Conservation (phyloP, 2,329 filamentous ascomycete genomes). For the Fusarium pseudoanthophilum region DNA sequence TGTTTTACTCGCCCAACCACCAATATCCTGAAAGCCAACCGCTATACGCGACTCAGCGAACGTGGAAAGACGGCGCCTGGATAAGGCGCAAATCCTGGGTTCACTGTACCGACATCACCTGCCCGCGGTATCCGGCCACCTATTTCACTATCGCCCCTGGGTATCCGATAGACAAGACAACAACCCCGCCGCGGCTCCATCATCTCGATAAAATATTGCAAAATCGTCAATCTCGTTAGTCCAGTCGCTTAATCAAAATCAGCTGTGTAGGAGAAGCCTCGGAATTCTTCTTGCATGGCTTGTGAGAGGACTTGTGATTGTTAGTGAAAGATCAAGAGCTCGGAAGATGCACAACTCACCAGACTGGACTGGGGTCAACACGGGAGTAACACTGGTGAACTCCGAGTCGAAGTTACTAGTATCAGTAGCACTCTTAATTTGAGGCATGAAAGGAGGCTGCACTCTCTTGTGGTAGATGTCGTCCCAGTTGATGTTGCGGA, state of each 20-base stretch:
- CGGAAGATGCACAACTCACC: slow-evolving; percentile 69
- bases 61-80: slow-evolving; percentile 6
- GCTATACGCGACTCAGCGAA: slow-evolving; percentile 34
- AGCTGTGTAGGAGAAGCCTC: slow-evolving; percentile 96
- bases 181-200: slow-evolving; percentile 42
- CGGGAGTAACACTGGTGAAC: slow-evolving; percentile 97
- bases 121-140: slow-evolving; percentile 38
- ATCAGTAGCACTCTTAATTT: slow-evolving; percentile 91
- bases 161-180: slow-evolving; percentile 47
- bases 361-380: slow-evolving; percentile 95
- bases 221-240: slow-evolving; percentile 37
- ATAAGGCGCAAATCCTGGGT: slow-evolving; percentile 20
- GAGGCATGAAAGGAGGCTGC: slow-evolving; percentile 86
- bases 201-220: slow-evolving; percentile 37
- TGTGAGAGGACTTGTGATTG: slow-evolving; percentile 81
- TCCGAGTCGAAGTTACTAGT: slow-evolving; percentile 99
- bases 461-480: slow-evolving; percentile 97
- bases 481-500: slow-evolving; percentile 98
- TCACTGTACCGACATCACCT: slow-evolving; percentile 37
- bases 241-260: slow-evolving; percentile 75
- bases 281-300: slow-evolving; percentile 99
- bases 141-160: slow-evolving; percentile 44
- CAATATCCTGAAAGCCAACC: slow-evolving; percentile 36
- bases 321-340: slow-evolving; percentile 40
- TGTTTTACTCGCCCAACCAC: slow-evolving; percentile 37